Evolutionary conservation across 805 yeast genomes (phyloP).

Genomic region (Metschnikowia lochheadii): DNA sequence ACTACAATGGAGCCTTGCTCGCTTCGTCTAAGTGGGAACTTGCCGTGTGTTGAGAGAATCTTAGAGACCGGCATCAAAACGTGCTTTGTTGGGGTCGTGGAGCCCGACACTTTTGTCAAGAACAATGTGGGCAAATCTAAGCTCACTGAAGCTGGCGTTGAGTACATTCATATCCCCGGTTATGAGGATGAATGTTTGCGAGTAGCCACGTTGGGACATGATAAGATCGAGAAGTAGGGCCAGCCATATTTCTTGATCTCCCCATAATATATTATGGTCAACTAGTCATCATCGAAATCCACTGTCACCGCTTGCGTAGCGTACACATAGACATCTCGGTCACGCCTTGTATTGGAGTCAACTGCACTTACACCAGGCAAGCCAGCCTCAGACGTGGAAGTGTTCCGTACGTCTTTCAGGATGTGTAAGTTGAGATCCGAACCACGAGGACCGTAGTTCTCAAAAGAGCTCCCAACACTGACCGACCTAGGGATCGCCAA

Average conservation of each 20-base stretch:
- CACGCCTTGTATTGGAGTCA: not conserved
- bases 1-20: constrained; percentile 99
- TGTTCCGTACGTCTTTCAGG: not conserved
- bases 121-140: constrained; percentile 61
- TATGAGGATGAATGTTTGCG: constrained; percentile 64
- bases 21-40: constrained; percentile 79
- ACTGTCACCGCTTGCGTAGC: constrained; percentile 1
- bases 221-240: constrained; percentile 13
- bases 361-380: not conserved
- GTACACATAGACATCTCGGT: constrained; percentile 4
- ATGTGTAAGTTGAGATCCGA: not conserved
- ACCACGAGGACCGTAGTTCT: not conserved
- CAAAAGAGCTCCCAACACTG: constrained; percentile 21
- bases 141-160: constrained; percentile 55
- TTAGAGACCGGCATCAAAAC: constrained; percentile 55
- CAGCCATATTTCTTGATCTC: not conserved
- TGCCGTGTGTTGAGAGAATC: constrained; percentile 83
- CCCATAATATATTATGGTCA: not conserved
- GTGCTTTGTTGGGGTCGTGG: constrained; percentile 87
- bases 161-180: constrained; percentile 79
- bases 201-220: constrained; percentile 75
- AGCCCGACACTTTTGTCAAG: constrained; percentile 85
- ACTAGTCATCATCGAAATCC: not conserved
- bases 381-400: not conserved
- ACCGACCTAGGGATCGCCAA: constrained; percentile 53